Conservation (phyloP, 139 green algal species). For the Tetraselmis chui region DNA sequence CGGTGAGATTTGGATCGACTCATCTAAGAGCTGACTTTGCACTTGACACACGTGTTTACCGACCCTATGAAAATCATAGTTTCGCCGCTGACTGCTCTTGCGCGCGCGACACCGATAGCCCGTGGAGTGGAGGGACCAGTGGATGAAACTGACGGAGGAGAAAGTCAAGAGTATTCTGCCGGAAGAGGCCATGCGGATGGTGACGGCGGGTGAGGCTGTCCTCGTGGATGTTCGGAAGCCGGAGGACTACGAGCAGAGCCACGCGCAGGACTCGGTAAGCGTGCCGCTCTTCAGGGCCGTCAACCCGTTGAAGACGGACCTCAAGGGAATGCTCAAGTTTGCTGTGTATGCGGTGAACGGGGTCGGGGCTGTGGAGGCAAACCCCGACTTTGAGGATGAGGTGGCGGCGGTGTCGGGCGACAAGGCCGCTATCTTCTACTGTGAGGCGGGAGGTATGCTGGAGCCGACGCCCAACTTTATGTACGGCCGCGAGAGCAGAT, state of each 20-base stretch:
- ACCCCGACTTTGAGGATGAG: slow-evolving; percentile 13
- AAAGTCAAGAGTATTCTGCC: slow-evolving; percentile 10
- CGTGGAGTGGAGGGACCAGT: background rate
- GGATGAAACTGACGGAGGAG: background rate
- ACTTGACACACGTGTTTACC: no score
- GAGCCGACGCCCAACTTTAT: slow-evolving; percentile 37
- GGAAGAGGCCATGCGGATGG: slow-evolving; percentile 21
- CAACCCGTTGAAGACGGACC: background rate
- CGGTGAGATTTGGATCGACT: no score
- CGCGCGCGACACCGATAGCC: no score
- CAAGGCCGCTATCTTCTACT: slow-evolving; percentile 46
- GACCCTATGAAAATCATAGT: no score
- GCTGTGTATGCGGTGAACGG: slow-evolving; percentile 22
- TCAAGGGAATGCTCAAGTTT: slow-evolving; percentile 15
- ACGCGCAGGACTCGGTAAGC: slow-evolving; percentile 22
- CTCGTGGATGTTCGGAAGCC: slow-evolving; percentile 34
- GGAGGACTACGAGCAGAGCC: slow-evolving; percentile 18
- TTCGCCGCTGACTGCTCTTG: no score
- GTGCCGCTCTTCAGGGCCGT: slow-evolving; percentile 24
- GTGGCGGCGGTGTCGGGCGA: slow-evolving; percentile 12
- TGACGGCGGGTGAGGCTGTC: slow-evolving; percentile 24
- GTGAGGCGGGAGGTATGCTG: slow-evolving; percentile 48
- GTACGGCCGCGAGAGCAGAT: slow-evolving; percentile 35
- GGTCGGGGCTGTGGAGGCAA: slow-evolving; percentile 30
- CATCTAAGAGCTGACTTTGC: no score